Evolutionary conservation across 352 stramenopile genomes (phyloP), one percentile per base, ranked within the genome.

Genomic region (Pythium monospermum): DNA sequence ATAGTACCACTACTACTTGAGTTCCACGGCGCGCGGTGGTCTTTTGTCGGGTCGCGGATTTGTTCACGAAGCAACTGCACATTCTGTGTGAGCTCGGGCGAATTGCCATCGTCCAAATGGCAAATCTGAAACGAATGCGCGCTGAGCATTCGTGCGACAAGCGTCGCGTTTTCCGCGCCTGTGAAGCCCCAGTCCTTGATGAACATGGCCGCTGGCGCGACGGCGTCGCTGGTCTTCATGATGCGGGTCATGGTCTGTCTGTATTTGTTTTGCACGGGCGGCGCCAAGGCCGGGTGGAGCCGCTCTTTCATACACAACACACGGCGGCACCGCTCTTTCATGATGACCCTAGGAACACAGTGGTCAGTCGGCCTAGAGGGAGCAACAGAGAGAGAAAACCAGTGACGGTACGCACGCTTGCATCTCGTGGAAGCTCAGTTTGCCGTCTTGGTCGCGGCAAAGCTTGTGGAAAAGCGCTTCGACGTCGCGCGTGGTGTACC

Each of bases 61-160:
- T 80, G 66, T 0, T 78, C 59, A 0, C 85, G 78, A 27, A 93
- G 64, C 21, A 94, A 65, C 6, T 77, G 76, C 25, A 94, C 84
- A 49, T 96, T 95, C 39, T 89, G 73, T 25, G 85, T 94, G 27
- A 96, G 74, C 35, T 68, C 57, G 0, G 79, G 71, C 11, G 76
- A 70, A 46, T 95, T 95, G 62, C 71, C 78, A 49, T 94, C 74
- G 41, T 83, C 64, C 37, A 94, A 69, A 47, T 89, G 73, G 60
- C 80, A 91, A 52, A 96, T 92, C 68, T 91, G 64, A 61, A 87
- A 95, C 23, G 82, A 64, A 35, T 83, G 72, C 7, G 71, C 83
- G 62, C 78, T 88, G 36, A 96, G 65, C 36, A 96, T 68, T 41
- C 75, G 69, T 27, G 72, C 54, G 19, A 90, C 67, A 22, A 90